Evolutionary conservation across 2,329 filamentous ascomycete species (phyloP), one percentile per base, ranked within the genome.

Genomic region (Fusarium dimerum): DNA sequence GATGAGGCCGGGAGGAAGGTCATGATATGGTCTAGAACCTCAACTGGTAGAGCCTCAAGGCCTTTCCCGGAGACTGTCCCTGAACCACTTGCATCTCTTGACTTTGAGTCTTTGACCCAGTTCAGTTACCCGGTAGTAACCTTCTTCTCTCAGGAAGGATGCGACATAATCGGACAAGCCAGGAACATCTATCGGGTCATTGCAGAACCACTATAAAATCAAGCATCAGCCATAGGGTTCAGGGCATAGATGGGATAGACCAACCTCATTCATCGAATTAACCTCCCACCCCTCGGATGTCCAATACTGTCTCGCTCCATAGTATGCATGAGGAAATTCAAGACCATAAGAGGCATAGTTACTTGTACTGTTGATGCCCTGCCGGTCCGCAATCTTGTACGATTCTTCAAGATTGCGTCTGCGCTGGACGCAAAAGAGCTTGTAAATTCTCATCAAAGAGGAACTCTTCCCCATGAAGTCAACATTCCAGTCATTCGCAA

Each of bases 241-340:
- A 7, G 7, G 40, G 38, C 46, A 4, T 18, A 32, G 39, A 5
- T 2, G 16, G 38, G 7, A 15, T 7, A 6, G 13, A 51, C 49
- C 7, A 41, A 51, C 49, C 34, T 51, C 49, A 45, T 48, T 51
- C 6, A 10, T 12, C 20, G n/a, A 29, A 20, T 6, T 29, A 5
- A 40, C 26, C 13, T 43, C 40, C 49, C 49, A 51, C n/a, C 43
- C 49, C 16, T 51, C 39, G 2, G 38, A 38, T 3, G 20, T 20
- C 49, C 49, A 51, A 17, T 47, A 51, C 9, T 17, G 7, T 4
- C 49, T 46, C 18, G 49, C 49, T 15, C 49, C 49, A n/a, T 48
- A 40, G 26, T 51, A 51, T 2, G 18, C n/a, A 9, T 48, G 45
- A 7, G 18, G 16, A 36, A 48, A 48, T 34, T 51, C 50, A 13